phyloP scores from a whole-genome alignment of 192 early-diverging fungal species.

The Entomortierella beljakovae region DNA sequence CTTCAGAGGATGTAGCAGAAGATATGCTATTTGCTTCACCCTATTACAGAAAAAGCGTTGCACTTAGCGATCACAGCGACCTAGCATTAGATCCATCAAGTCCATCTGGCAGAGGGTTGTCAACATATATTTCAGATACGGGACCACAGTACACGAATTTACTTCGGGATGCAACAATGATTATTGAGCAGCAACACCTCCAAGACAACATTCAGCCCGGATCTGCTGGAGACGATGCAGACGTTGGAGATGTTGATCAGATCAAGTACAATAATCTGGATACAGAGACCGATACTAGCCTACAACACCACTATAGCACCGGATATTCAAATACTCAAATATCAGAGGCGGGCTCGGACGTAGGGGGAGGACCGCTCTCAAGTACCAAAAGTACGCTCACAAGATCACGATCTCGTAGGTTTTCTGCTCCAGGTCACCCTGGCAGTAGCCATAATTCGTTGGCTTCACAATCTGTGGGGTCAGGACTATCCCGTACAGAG shows the following conservation, averaged over 20 bases:
- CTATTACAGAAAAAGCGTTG: constrained; percentile 35
- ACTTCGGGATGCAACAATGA: constrained; percentile 30
- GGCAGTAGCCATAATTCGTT: constrained; percentile 11
- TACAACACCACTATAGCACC: not conserved
- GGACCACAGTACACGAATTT: constrained; percentile 25
- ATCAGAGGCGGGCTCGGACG: not conserved
- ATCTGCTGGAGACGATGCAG: not conserved
- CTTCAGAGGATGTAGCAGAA: not conserved
- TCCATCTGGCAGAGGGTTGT: constrained; percentile 12
- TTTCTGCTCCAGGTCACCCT: constrained; percentile 26
- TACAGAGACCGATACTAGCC: not conserved
- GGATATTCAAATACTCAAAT: too few relatives aligned
- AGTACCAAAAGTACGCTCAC: constrained; percentile 15
- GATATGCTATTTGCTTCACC: constrained; percentile 50
- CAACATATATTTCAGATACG: constrained; percentile 1
- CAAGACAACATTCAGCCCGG: not conserved
- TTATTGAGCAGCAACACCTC: constrained; percentile 29
- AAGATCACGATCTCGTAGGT: constrained; percentile 20
- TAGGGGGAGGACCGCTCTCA: not conserved
- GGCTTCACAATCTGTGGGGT: not conserved
- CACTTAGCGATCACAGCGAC: constrained; percentile 31
- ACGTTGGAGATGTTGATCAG: not conserved
- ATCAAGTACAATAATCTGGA: not conserved
- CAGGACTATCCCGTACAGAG: not conserved
- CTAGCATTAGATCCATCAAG: constrained; percentile 7